A percentile compares a stretch with the other conserved stretches of the same genome.
Conservation (phyloP, 2,329 filamentous ascomycete species). For the Cytospora paraplurivora region DNA sequence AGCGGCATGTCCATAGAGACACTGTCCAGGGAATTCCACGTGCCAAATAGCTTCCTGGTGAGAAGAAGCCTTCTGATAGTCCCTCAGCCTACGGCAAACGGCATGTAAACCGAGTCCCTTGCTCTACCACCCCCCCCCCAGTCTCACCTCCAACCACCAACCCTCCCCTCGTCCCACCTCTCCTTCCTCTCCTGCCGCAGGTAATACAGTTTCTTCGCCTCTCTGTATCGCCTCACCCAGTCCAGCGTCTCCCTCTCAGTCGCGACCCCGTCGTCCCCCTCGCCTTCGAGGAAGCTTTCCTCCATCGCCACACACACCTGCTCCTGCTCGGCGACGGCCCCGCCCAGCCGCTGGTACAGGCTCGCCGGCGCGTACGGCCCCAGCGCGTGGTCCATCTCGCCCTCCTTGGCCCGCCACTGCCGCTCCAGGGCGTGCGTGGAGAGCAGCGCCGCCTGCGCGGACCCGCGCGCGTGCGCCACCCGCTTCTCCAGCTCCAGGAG, state of each 20-base stretch:
- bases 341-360: conserved; percentile 78
- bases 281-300: conserved; percentile 83
- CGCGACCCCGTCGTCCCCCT: conserved; percentile 49
- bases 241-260: conserved; percentile 82
- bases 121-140: too few species aligned
- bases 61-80: background rate
- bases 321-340: conserved; percentile 81
- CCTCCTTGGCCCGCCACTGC: conserved; percentile 88
- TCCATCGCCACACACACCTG: conserved; percentile 78
- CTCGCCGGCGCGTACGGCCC: conserved; percentile 83
- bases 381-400: conserved; percentile 83
- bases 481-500: conserved; percentile 62
- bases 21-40: background rate
- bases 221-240: conserved; percentile 80
- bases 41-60: background rate
- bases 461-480: conserved; percentile 63
- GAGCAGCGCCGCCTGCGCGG: conserved; percentile 79
- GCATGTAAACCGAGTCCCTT: background rate
- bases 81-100: background rate
- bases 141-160: conserved; percentile 85
- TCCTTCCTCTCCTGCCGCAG: conserved; percentile 83
- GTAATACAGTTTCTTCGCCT: conserved; percentile 77
- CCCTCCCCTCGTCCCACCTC: conserved; percentile 92
- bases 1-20: background rate
- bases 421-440: conserved; percentile 84